Conservation (phyloP, 139 green algal genomes). For the Chlorella sp. region DNA sequence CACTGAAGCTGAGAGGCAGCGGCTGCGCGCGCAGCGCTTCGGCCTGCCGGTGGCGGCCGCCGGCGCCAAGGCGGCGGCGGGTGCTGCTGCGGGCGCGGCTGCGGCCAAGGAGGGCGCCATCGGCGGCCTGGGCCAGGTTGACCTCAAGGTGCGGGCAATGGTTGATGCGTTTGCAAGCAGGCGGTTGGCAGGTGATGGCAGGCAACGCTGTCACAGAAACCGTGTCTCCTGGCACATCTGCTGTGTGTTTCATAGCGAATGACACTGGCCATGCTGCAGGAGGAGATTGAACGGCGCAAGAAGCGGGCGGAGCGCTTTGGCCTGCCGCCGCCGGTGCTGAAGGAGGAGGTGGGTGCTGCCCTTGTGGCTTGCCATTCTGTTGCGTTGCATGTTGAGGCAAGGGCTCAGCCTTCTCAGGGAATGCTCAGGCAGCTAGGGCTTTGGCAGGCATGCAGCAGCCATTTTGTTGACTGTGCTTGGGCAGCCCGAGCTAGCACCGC, state of each 20-base stretch:
- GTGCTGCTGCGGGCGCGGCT: not conserved
- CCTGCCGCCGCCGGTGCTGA: conserved; percentile 41
- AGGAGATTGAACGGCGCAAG: conserved; percentile 53
- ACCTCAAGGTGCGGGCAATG: too few relatives aligned
- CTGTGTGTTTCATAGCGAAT: not conserved
- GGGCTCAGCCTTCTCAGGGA: too few relatives aligned
- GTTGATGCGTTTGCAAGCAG: too few relatives aligned
- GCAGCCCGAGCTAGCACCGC: too few relatives aligned
- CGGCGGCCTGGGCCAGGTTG: conserved; percentile 42
- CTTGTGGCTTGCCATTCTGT: too few relatives aligned
- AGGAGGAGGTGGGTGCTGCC: conserved; percentile 29
- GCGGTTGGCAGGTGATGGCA: too few relatives aligned
- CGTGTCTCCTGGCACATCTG: too few relatives aligned
- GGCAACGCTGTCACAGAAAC: too few relatives aligned
- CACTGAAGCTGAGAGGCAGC: conserved; percentile 36
- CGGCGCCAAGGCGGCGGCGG: not conserved
- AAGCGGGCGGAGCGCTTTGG: conserved; percentile 56
- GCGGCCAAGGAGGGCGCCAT: not conserved
- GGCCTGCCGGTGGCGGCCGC: conserved; percentile 21
- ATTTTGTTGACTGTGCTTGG: too few relatives aligned
- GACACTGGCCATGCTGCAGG: not conserved
- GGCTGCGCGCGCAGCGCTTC: conserved; percentile 42
- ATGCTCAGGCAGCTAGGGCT: too few relatives aligned
- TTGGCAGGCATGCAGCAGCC: too few relatives aligned
- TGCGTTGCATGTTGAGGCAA: too few relatives aligned